Base-by-base conservation (phyloP, 2,329 filamentous ascomycete species). In the Tricladium varicosporioides region DNA sequence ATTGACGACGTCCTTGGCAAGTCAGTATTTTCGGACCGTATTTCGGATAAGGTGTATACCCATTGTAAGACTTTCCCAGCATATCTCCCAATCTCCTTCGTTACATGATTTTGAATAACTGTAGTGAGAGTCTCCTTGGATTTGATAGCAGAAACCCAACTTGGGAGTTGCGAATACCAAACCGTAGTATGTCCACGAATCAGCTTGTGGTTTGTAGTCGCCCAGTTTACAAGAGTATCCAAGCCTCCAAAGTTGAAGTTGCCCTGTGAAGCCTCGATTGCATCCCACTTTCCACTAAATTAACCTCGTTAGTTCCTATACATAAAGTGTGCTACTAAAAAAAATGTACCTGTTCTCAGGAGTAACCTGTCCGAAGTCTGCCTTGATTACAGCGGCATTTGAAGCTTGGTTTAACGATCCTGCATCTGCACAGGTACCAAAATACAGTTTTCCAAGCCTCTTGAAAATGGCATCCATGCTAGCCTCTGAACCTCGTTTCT, bases 181-280 rank as follows among this genome's bases (percentile, higher is more conserved):
- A 86, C 75, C 5, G 86, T 80, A 1, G 83, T 87, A 72, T 88
- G 85, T 5, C 85, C 85, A 60, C 85, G 81, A 61, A 86, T 73
- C 5, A 78, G 71, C 73, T 83, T 80, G 69, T 76, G 76, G 70
- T 86, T 84, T 53, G 69, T 59, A 1, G 68, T 67, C 13, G 83
- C 84, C 46, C 46, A 58, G 47, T 54, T 50, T 11, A 58, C 56
- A 16, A 58, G 42, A 18, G 31, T 47, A 43, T 58, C 56, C 33
- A 54, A 40, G 22, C 47, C 47, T 9, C 14, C 45, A 32, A 58
- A 58, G 31, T 53, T 58, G 56, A 58, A 58, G 10, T 54, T 66
- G 59, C 77, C 78, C n/a, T 56, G 54, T 10, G 54, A 27, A 2
- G 48, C 15, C 33, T 56, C 54, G 31, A 56, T 52, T 14, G 54